A percentile compares a stretch with the other conserved stretches of the same genome.
Conservation (phyloP, 768 basidiomycete genomes). For the Psilocybe azurescens region DNA sequence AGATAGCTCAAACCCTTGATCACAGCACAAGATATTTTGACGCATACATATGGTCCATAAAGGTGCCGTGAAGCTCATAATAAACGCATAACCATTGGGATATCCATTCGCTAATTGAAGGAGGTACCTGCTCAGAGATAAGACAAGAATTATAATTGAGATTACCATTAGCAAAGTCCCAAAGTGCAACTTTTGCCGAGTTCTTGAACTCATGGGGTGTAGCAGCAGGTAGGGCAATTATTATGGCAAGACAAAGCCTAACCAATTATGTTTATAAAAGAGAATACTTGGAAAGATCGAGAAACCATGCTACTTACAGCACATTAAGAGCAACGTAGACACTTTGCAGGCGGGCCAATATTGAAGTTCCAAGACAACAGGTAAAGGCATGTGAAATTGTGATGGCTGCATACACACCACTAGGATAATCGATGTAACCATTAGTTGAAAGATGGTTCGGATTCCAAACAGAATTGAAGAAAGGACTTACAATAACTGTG, state of each 20-base stretch:
- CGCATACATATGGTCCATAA: constrained; percentile 39
- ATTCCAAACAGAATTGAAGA: not conserved
- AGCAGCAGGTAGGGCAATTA: constrained; percentile 66
- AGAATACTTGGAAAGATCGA: no score
- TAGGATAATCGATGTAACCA: constrained; percentile 24
- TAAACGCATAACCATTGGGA: constrained; percentile 59
- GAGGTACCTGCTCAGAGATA: constrained; percentile 35
- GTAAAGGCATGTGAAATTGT: constrained; percentile 61
- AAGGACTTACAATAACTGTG: constrained; percentile 44
- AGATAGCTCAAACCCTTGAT: not conserved
- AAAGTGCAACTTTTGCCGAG: constrained; percentile 57
- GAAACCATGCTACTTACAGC: constrained; percentile 40
- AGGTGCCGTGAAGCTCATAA: constrained; percentile 39
- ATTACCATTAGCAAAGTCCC: constrained; percentile 46
- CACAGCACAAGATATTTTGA: not conserved
- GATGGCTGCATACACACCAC: constrained; percentile 64
- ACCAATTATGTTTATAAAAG: no score
- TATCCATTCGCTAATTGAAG: constrained; percentile 33
- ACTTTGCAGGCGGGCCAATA: constrained; percentile 74
- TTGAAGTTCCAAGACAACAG: constrained; percentile 64
- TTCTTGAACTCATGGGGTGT: constrained; percentile 65
- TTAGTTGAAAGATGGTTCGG: not conserved
- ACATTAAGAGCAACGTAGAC: constrained; percentile 70
- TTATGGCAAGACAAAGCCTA: constrained; percentile 35
- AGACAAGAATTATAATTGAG: not conserved